Conservation (phyloP, 2,329 filamentous ascomycete species). For the Paracamarosporium sp. region DNA sequence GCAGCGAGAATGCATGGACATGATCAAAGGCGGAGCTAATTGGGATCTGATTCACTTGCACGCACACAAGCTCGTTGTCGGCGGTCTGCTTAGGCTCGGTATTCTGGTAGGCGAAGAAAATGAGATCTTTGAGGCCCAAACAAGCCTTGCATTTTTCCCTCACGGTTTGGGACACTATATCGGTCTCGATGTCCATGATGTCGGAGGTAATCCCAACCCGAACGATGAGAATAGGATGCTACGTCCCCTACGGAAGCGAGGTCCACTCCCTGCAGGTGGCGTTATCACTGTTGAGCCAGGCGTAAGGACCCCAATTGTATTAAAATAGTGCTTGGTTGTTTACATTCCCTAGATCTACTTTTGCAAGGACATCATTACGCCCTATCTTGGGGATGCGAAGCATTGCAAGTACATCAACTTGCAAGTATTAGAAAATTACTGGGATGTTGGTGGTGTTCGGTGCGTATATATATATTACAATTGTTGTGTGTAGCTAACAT, state of each 20-base stretch:
- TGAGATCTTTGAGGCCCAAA: constrained; percentile 52
- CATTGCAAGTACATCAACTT: constrained; percentile 72
- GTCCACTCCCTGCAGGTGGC: constrained; percentile 74
- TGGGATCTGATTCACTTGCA: constrained; percentile 84
- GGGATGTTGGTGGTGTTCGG: constrained; percentile 87
- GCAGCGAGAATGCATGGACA: constrained; percentile 78
- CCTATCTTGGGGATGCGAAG: constrained; percentile 67
- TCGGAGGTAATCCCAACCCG: constrained; percentile 57
- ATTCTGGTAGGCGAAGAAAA: constrained; percentile 66
- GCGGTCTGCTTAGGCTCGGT: constrained; percentile 76
- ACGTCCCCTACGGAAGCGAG: constrained; percentile 81
- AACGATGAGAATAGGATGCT: constrained; percentile 82
- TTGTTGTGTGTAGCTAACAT: too few species aligned
- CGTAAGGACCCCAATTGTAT: too few species aligned
- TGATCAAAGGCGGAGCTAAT: constrained; percentile 74
- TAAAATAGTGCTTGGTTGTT: too few species aligned
- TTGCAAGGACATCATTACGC: constrained; percentile 74
- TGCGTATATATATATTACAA: too few species aligned
- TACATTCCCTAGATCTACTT: too few species aligned
- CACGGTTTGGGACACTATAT: constrained; percentile 60
- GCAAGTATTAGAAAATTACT: constrained; percentile 71
- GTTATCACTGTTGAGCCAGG: constrained; percentile 97
- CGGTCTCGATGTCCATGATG: constrained; percentile 61
- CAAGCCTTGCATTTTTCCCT: constrained; percentile 59
- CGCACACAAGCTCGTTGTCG: constrained; percentile 82